Conservation (phyloP, 1,284 basidiomycete species). For the Apiotrichum mycotoxinovorans region DNA sequence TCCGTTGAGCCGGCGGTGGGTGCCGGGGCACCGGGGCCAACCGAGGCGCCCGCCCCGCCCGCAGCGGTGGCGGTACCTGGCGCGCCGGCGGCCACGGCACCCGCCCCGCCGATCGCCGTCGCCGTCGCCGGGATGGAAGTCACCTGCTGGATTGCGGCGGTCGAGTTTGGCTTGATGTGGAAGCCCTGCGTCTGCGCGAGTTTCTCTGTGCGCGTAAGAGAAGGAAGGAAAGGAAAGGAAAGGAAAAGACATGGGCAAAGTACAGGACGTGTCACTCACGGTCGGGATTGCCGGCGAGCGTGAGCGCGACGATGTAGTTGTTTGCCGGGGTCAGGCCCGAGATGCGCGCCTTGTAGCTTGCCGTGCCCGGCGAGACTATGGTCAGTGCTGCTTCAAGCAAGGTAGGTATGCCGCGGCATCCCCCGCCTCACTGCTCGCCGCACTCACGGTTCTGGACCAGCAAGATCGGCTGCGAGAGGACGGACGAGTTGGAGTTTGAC, state of each 20-base stretch:
- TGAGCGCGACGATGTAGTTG: slow-evolving; percentile 11
- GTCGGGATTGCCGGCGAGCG: slow-evolving; percentile 7
- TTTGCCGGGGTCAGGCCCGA: slow-evolving; percentile 6
- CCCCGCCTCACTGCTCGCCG: not conserved
- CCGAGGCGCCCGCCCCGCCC: too few relatives aligned
- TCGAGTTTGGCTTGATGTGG: slow-evolving; percentile 17
- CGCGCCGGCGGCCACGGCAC: not conserved
- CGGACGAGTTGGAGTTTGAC: slow-evolving; percentile 6
- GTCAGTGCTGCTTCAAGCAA: too few relatives aligned
- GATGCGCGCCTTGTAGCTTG: slow-evolving; percentile 5
- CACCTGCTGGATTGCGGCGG: slow-evolving; percentile 8
- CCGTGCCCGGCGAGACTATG: slow-evolving; percentile 9
- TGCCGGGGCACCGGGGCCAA: too few relatives aligned
- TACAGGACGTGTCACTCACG: slow-evolving; percentile 2
- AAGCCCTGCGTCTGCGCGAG: slow-evolving; percentile 55
- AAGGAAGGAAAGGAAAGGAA: not conserved
- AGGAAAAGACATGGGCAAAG: too few relatives aligned
- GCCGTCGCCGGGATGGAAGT: not conserved
- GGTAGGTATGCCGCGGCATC: too few relatives aligned
- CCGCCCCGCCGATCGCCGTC: too few relatives aligned
- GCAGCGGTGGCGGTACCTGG: too few relatives aligned
- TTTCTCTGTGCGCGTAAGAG: slow-evolving; percentile 75
- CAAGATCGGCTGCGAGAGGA: slow-evolving; percentile 1
- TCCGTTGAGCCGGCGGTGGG: too few relatives aligned
- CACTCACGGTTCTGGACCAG: slow-evolving; percentile 10